Percentiles rank a stretch among this genome's conserved stretches.
These are phyloP conservation scores for Acer campestre DNA, from an alignment of 345 rosid genomes.

Conservation along the genomic window DNA sequence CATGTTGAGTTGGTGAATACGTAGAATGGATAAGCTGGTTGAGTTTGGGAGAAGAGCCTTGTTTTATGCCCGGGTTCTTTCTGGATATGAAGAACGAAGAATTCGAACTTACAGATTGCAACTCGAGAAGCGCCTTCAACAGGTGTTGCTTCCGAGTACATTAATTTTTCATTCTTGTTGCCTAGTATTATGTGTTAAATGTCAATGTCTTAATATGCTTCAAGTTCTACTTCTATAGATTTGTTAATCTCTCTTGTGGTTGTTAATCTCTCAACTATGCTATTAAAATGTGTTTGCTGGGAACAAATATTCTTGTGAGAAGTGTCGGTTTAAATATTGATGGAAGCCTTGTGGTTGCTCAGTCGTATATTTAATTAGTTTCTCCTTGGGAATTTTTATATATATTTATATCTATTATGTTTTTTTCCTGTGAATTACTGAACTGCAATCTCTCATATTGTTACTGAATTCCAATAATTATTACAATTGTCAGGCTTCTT, in stretches of 20 bases:
- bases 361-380: background rate
- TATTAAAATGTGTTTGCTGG: background rate
- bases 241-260: background rate
- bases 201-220: constrained; percentile 7
- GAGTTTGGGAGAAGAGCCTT: constrained; percentile 85
- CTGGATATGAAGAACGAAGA: constrained; percentile 89
- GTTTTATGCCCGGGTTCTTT: constrained; percentile 85
- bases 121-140: constrained; percentile 70
- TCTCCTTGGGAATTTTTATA: background rate
- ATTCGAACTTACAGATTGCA: constrained; percentile 76
- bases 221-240: background rate
- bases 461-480: background rate
- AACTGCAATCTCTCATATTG: background rate
- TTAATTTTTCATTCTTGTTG: background rate
- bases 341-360: background rate
- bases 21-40: constrained; percentile 65
- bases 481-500: background rate
- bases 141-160: constrained; percentile 43
- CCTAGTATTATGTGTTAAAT: background rate
- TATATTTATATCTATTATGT: background rate
- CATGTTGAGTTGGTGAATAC: background rate
- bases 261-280: background rate
- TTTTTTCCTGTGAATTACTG: background rate
- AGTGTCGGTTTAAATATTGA: background rate
- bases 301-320: background rate